Evolutionary conservation across 1,139 yeast species (phyloP).

Genomic region (Geotrichum candidum): DNA sequence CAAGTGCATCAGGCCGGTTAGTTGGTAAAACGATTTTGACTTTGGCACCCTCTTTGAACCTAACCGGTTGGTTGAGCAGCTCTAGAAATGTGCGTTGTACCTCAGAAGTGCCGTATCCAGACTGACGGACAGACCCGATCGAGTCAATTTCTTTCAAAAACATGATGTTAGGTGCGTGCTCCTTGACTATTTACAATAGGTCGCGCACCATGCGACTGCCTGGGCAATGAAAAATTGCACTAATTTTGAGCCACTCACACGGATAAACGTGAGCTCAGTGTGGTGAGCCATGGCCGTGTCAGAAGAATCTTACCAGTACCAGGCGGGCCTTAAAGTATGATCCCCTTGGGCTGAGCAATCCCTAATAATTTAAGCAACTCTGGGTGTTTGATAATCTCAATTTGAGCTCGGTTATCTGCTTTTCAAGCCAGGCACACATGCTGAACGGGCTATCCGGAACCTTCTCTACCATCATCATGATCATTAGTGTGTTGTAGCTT

Average conservation of each 20-base stretch:
- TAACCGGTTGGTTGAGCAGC: constrained; percentile 89
- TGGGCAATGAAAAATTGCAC: constrained; percentile 96
- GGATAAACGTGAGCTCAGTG: constrained; percentile 93
- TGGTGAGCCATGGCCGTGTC: constrained; percentile 99
- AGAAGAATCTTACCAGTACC: constrained; percentile 96
- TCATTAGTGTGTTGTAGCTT: constrained; percentile 95
- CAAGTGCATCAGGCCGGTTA: constrained; percentile 88
- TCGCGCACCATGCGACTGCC: constrained; percentile 98
- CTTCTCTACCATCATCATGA: constrained; percentile 95
- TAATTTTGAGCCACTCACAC: constrained; percentile 93
- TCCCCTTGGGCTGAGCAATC: constrained; percentile 98
- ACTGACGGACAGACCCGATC: constrained; percentile 85
- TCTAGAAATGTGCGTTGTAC: constrained; percentile 99
- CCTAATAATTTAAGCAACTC: constrained; percentile 94
- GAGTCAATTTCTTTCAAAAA: constrained; percentile 98
- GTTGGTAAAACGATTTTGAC: constrained; percentile 97
- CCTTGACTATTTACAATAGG: constrained; percentile 94
- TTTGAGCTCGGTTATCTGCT: constrained; percentile 94
- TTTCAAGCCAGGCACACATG: constrained; percentile 97
- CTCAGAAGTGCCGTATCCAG: constrained; percentile 92
- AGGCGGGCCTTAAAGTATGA: constrained; percentile 94
- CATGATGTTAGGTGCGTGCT: constrained; percentile 94
- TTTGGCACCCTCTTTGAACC: constrained; percentile 91
- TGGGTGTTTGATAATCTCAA: constrained; percentile 93
- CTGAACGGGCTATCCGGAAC: constrained; percentile 99